Base-by-base conservation (phyloP, 2,329 filamentous ascomycete genomes). In the Aspergillus intermedius region DNA sequence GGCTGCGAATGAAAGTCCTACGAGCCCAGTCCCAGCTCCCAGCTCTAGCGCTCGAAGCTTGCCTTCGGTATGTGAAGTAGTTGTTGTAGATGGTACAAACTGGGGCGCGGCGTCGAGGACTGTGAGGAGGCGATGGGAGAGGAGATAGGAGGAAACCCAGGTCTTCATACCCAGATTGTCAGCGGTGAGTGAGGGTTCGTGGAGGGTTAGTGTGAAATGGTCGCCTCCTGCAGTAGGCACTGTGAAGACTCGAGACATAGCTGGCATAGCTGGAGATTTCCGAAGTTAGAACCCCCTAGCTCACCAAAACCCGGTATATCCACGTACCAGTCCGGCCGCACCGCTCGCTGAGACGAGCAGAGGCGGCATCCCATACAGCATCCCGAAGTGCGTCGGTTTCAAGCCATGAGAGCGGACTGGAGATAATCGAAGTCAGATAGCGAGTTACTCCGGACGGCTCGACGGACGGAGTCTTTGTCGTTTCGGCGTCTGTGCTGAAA, bases 161-260 rank as follows among this genome's bases (percentile, higher is more conserved):
- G 93, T 98, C 69, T 98, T 97, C 66, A 94, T 78, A 1, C 93
- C 93, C 15, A 97, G 76, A 50, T 88, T 87, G 67, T 96, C 91
- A 5, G 87, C 87, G 0, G 88, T 95, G 48, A 97, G 75, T 1
- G 90, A 84, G 1, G 93, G 93, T 65, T 98, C 93, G 49, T 88
- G 80, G 35, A 98, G 82, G 32, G 79, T 77, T 45, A 98, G 74
- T 42, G 84, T 77, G 56, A 90, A 77, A 1, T 73, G 66, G 23
- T 63, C 61, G 30, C 62, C 64, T 9, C 67, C 65, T 12, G 70
- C 61, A 22, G 61, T 63, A 22, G 80, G 77, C 39, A 87, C 80
- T 6, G 60, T 68, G 64, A 87, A 87, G 9, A 71, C 73, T 39
- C 84, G 76, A 42, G 76, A 79, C 57, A 87, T 76, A 23, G 80